Evolutionary conservation across 2,329 filamentous ascomycete species (phyloP), one percentile per base, ranked within the genome.

Genomic region (Dactylellina parvicollis): DNA sequence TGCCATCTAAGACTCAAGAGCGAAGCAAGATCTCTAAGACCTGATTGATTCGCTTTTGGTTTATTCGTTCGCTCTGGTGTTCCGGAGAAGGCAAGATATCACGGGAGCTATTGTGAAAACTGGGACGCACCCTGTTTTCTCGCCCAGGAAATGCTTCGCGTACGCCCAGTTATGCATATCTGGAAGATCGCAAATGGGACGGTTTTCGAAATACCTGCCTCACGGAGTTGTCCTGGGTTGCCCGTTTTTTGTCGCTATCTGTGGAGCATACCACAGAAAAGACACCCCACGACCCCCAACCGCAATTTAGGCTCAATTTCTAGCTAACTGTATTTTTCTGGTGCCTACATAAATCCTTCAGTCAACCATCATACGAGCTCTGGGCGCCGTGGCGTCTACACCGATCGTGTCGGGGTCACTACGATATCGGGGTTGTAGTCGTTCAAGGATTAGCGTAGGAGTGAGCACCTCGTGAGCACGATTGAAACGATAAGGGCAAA

Each of bases 1-100:
- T n/a, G n/a, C n/a, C n/a, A n/a, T 44, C 40, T 22, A 44, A 44
- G 44, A 42, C 57, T n/a, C n/a, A n/a, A n/a, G n/a, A n/a, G n/a
- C n/a, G n/a, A n/a, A n/a, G n/a, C n/a, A n/a, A n/a, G n/a, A n/a
- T 61, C 44, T 47, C 42, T 47, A 52, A 61, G 57, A 61, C 44
- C 20, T 56, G 14, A 42, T 28, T 10, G 57, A 14, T 49, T 49
- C 24, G 44, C 44, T 10, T 22, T 49, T 10, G 12, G 10, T 46
- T 7, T 26, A 4, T 36, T 56, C 18, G 22, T 56, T 56, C 52
- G 52, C 34, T 56, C 52, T 42, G 3, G 5, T 34, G 5, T 7
- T n/a, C 7, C 28, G 2, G 9, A 20, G 44, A 4, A 30, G 49
- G 18, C 49, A 54, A 38, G 16, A 56, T 50, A 38, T 47, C 42